A percentile compares a stretch with the other conserved stretches of the same genome.
These are phyloP conservation scores for Furcasterigmium sp. DNA, from an alignment of 2,329 filamentous ascomycete species.

Conservation along the genomic window DNA sequence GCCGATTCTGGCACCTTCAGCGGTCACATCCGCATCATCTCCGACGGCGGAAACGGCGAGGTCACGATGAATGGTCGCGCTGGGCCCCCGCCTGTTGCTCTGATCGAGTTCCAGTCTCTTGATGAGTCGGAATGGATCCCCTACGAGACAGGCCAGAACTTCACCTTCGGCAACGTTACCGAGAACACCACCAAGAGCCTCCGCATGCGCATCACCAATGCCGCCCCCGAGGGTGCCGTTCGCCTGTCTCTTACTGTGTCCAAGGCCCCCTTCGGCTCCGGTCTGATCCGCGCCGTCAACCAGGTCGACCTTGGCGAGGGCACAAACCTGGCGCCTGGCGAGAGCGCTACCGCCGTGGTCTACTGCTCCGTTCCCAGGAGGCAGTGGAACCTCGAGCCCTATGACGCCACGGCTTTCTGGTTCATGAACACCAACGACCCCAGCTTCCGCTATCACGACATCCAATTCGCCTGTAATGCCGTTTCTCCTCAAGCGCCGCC, in stretches of 20 bases:
- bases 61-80: slow-evolving; percentile 44
- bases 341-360: slow-evolving; percentile 45
- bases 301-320: slow-evolving; percentile 54
- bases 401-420: slow-evolving; percentile 43
- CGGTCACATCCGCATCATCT: slow-evolving; percentile 40
- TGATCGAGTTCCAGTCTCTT: slow-evolving; percentile 49
- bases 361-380: slow-evolving; percentile 51
- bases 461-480: slow-evolving; percentile 47
- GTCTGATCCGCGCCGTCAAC: slow-evolving; percentile 49
- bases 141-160: slow-evolving; percentile 35
- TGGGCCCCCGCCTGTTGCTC: slow-evolving; percentile 40
- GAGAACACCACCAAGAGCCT: slow-evolving; percentile 43
- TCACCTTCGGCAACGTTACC: slow-evolving; percentile 51
- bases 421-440: slow-evolving; percentile 54
- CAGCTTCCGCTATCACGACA: slow-evolving; percentile 42
- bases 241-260: slow-evolving; percentile 52
- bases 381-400: slow-evolving; percentile 51
- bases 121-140: slow-evolving; percentile 46
- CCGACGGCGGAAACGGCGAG: slow-evolving; percentile 42
- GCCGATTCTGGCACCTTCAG: slow-evolving; percentile 39
- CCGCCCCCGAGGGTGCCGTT: slow-evolving; percentile 36
- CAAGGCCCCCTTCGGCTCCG: slow-evolving; percentile 53
- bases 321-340: slow-evolving; percentile 39
- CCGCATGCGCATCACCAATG: slow-evolving; percentile 49
- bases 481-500: slow-evolving; percentile 48